Conservation (phyloP, 2,329 filamentous ascomycete genomes). For the Colletotrichum sp. region DNA sequence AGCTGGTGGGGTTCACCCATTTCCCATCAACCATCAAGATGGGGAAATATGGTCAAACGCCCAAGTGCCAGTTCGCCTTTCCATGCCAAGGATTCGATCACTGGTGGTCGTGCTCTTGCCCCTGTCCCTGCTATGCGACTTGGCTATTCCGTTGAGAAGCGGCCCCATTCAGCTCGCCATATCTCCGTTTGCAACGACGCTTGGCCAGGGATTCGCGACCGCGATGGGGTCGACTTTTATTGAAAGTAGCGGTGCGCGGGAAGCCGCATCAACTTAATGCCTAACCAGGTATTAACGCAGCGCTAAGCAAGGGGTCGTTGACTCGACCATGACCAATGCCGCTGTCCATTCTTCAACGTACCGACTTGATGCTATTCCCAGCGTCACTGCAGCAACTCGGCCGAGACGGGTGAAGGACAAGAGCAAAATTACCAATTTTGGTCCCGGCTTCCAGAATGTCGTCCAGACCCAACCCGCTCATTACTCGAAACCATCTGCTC, state of each 20-base stretch:
- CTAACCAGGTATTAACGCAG: slow-evolving; percentile 28
- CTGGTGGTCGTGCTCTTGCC: not conserved
- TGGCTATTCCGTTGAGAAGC: not conserved
- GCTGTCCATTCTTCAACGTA: not conserved
- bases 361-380: not conserved
- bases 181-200: slow-evolving; percentile 10
- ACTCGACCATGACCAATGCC: slow-evolving; percentile 36
- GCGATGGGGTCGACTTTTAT: not conserved
- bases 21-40: not conserved
- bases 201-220: not conserved
- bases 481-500: not conserved
- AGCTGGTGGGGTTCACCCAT: slow-evolving; percentile 6
- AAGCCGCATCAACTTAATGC: slow-evolving; percentile 39
- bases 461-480: not conserved
- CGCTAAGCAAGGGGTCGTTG: slow-evolving; percentile 32
- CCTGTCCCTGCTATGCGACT: not conserved
- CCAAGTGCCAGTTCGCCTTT: not conserved
- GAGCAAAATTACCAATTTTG: not conserved
- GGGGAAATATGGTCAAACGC: slow-evolving; percentile 9
- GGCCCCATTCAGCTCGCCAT: not conserved
- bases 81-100: not conserved
- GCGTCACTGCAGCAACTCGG: not conserved
- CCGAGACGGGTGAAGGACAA: not conserved
- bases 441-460: slow-evolving; percentile 1
- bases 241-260: slow-evolving; percentile 30